Conservation (phyloP, 139 green algal genomes). For the Chlamydomonas schloesseri region DNA sequence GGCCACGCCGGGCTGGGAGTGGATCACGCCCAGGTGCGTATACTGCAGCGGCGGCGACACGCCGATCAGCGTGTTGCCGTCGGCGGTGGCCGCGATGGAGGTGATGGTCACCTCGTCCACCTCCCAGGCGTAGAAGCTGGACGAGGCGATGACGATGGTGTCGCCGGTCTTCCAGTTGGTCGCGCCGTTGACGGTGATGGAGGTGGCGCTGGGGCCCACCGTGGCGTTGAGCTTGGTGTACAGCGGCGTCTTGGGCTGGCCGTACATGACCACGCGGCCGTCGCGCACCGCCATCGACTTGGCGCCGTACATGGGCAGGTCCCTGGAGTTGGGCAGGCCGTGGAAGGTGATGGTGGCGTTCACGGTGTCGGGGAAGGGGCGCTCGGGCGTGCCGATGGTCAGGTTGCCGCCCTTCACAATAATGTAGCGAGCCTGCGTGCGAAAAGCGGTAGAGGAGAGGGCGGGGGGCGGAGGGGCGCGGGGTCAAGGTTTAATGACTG, state of each 20-base stretch:
- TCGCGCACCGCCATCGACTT: constrained; percentile 73
- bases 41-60: constrained; percentile 57
- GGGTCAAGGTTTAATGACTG: too few species aligned
- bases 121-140: constrained; percentile 54
- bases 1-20: background rate
- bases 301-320: constrained; percentile 79
- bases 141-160: constrained; percentile 71
- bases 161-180: constrained; percentile 64
- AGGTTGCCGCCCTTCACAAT: constrained; percentile 70
- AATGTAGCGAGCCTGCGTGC: constrained; percentile 69
- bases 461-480: too few species aligned
- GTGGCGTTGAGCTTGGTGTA: constrained; percentile 70
- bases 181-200: constrained; percentile 54
- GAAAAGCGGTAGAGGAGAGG: constrained; percentile 20
- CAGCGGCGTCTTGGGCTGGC: constrained; percentile 65
- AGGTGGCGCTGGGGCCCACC: constrained; percentile 41
- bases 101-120: constrained; percentile 58
- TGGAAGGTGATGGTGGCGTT: constrained; percentile 82
- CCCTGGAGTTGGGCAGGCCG: constrained; percentile 53
- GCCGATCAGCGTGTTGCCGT: constrained; percentile 36
- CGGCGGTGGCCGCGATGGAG: background rate
- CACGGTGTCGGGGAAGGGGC: constrained; percentile 57
- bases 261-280: constrained; percentile 67
- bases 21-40: constrained; percentile 63
- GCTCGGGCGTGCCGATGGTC: constrained; percentile 52